phyloP scores from a whole-genome alignment of 768 basidiomycete genomes.

The Psilocybe azurescens region DNA sequence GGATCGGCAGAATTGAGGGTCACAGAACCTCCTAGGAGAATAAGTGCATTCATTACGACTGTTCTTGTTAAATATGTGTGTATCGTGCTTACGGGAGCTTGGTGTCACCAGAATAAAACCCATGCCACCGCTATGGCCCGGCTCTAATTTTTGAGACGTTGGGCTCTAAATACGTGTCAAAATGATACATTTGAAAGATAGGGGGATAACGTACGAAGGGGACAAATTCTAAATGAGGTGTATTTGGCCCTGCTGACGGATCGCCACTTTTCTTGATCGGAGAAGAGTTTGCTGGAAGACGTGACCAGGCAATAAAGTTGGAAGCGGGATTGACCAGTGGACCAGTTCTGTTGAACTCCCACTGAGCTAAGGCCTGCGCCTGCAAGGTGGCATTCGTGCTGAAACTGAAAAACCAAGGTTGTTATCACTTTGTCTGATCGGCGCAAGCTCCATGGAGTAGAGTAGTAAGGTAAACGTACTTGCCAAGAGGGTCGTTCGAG shows the following conservation, averaged over 20 bases:
- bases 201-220: background rate
- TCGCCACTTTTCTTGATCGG: conserved; percentile 23
- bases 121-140: background rate
- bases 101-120: background rate
- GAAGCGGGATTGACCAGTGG: conserved; percentile 24
- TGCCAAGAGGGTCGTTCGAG: conserved; percentile 33
- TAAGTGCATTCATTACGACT: background rate
- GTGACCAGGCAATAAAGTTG: conserved; percentile 28
- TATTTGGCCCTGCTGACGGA: conserved; percentile 29
- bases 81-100: background rate
- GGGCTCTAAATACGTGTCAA: background rate
- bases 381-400: conserved; percentile 26
- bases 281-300: conserved; percentile 25
- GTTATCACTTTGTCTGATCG: too few relatives aligned
- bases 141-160: background rate
- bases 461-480: background rate
- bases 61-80: background rate
- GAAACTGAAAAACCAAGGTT: conserved; percentile 15
- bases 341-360: conserved; percentile 26
- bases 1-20: conserved; percentile 3
- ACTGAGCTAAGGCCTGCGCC: conserved; percentile 26
- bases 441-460: too few relatives aligned
- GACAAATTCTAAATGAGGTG: conserved; percentile 28
- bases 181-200: background rate
- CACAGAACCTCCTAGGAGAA: background rate